phyloP scores from a whole-genome alignment of 2,329 filamentous ascomycete genomes.

The Venturia pyrina region DNA sequence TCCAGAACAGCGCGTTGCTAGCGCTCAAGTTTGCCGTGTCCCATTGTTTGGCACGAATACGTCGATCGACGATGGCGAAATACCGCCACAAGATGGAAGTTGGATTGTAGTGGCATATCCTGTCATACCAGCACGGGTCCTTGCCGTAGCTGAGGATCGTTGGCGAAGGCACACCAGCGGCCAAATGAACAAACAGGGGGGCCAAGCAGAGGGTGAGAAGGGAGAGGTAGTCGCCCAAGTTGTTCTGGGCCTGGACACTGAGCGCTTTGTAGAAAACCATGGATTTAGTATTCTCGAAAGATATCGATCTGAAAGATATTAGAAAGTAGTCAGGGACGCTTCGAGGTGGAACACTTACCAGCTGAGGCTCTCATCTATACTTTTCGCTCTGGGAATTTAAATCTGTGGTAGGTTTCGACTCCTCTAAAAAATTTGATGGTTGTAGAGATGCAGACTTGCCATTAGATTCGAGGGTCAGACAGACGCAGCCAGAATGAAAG shows the following conservation, averaged over 20 bases:
- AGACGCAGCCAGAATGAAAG: too few relatives aligned
- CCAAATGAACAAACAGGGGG: slow-evolving; percentile 24
- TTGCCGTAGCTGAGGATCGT: slow-evolving; percentile 16
- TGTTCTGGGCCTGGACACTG: slow-evolving; percentile 5
- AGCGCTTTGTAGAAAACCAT: not conserved
- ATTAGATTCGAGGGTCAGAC: too few relatives aligned
- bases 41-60: slow-evolving; percentile 23
- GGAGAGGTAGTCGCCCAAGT: slow-evolving; percentile 22
- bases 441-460: too few relatives aligned
- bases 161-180: slow-evolving; percentile 18
- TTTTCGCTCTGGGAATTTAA: too few relatives aligned
- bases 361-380: too few relatives aligned
- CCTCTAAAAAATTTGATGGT: too few relatives aligned
- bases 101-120: slow-evolving; percentile 24
- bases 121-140: slow-evolving; percentile 23
- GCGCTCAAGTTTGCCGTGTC: slow-evolving; percentile 21
- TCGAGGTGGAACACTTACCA: too few relatives aligned
- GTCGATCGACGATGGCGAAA: slow-evolving; percentile 25
- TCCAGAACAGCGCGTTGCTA: slow-evolving; percentile 28
- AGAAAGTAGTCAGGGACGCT: too few relatives aligned
- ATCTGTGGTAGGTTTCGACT: too few relatives aligned
- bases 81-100: slow-evolving; percentile 31
- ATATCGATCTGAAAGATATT: too few relatives aligned
- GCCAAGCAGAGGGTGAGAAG: slow-evolving; percentile 24
- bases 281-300: not conserved